These are phyloP conservation scores for Blastobotrys illinoisensis DNA, from an alignment of 1,139 yeast genomes.

Conservation along the genomic window DNA sequence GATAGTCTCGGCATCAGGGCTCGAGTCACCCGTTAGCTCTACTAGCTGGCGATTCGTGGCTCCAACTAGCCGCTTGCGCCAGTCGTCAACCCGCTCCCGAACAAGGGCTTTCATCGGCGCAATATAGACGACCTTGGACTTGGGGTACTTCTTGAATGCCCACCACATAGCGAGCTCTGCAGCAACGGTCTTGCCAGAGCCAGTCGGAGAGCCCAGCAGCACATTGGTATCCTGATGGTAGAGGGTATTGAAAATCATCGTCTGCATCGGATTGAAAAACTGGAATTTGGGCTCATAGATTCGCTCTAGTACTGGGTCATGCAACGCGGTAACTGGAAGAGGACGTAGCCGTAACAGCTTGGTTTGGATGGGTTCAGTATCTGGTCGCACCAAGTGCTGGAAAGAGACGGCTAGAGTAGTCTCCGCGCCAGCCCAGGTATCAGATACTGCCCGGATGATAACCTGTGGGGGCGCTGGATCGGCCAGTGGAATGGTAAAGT, in stretches of 20 bases:
- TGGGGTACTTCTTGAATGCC: constrained; percentile 76
- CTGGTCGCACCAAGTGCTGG: constrained; percentile 84
- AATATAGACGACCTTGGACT: constrained; percentile 83
- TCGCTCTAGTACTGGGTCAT: constrained; percentile 58
- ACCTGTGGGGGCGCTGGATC: constrained; percentile 90
- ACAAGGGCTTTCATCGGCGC: constrained; percentile 99
- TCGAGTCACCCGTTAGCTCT: constrained; percentile 93
- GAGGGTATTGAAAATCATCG: constrained; percentile 88
- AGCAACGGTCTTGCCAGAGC: constrained; percentile 96
- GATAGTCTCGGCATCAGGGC: constrained; percentile 85
- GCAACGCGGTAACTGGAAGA: constrained; percentile 74
- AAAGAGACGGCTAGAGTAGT: constrained; percentile 73
- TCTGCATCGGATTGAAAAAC: constrained; percentile 97
- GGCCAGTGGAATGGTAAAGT: constrained; percentile 84
- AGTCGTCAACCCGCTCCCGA: constrained; percentile 92
- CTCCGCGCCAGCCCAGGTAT: constrained; percentile 87
- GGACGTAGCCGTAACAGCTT: constrained; percentile 77
- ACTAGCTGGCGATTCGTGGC: constrained; percentile 54
- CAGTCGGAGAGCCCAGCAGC: constrained; percentile 96
- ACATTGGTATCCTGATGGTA: constrained; percentile 76
- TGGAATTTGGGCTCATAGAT: constrained; percentile 64
- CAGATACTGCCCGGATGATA: constrained; percentile 72
- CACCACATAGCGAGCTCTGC: constrained; percentile 98
- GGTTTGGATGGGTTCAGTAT: constrained; percentile 80
- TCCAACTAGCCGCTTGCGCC: constrained; percentile 65